A percentile compares a stretch with the other conserved stretches of the same genome.
Conservation (phyloP, 208 protist genomes). For the Wallacemonas sp. region DNA sequence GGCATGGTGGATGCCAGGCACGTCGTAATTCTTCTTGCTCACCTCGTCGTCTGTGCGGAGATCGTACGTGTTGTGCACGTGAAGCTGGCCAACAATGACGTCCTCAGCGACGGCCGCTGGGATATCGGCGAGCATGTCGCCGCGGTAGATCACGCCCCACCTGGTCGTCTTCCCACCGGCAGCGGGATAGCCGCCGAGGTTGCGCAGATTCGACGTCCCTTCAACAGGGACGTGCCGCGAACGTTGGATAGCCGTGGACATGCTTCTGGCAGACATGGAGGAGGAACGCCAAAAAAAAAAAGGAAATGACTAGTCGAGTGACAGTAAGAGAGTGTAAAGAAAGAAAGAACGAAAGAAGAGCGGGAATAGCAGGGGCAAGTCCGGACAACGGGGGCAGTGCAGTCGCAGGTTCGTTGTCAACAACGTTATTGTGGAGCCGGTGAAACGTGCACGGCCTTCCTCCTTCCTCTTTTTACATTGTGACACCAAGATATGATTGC, state of each 20-base stretch:
- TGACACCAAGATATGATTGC: too few relatives aligned
- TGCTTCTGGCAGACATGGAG: too few relatives aligned
- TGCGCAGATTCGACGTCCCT: conserved; percentile 42
- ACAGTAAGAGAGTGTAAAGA: too few relatives aligned
- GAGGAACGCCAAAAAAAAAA: too few relatives aligned
- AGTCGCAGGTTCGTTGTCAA: too few relatives aligned
- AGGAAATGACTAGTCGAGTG: too few relatives aligned
- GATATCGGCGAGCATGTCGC: conserved; percentile 45
- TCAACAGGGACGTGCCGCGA: conserved; percentile 29
- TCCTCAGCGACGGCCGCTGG: conserved; percentile 25
- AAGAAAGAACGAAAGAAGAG: too few relatives aligned
- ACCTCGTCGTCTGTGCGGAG: conserved; percentile 29
- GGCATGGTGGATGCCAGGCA: conserved; percentile 22
- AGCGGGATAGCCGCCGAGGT: conserved; percentile 43
- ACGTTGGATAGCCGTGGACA: conserved; percentile 20
- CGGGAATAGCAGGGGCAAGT: too few relatives aligned
- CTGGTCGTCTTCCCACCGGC: conserved; percentile 28
- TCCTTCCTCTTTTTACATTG: too few relatives aligned
- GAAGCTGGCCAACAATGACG: conserved; percentile 35
- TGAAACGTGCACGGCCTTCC: too few relatives aligned
- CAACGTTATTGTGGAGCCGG: not conserved
- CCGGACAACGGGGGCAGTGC: too few relatives aligned
- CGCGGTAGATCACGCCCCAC: conserved; percentile 46
- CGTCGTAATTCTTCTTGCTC: conserved; percentile 26
- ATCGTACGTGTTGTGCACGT: conserved; percentile 39